These are phyloP conservation scores for Schoenoplectus triqueter DNA, from an alignment of 202 grass and related monocot species.

Conservation along the genomic window DNA sequence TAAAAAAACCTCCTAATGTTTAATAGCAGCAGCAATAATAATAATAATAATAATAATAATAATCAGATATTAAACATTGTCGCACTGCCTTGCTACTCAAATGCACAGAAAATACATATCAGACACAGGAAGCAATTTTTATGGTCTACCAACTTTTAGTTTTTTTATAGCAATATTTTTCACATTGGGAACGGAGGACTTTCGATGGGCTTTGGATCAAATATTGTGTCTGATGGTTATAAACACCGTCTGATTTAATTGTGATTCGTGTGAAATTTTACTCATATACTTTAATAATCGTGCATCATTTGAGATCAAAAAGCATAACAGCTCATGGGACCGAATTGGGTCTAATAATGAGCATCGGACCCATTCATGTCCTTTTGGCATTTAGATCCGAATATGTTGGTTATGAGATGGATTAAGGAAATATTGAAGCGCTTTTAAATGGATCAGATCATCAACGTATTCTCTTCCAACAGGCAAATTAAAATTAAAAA, in stretches of 20 bases:
- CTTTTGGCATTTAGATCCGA: not conserved
- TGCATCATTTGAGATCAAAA: too few species aligned
- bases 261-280: too few species aligned
- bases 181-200: too few species aligned
- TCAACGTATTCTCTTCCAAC: not conserved
- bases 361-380: too few species aligned
- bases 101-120: slow-evolving; percentile 1
- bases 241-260: too few species aligned
- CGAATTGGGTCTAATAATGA: too few species aligned
- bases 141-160: not conserved
- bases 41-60: not conserved
- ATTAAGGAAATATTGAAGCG: not conserved
- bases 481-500: not conserved
- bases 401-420: not conserved
- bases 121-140: not conserved
- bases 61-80: not conserved
- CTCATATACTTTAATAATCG: too few species aligned
- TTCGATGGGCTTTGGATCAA: too few species aligned
- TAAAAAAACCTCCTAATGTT: not conserved
- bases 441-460: not conserved
- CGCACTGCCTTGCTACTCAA: not conserved
- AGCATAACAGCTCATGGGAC: too few species aligned
- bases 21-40: not conserved
- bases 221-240: too few species aligned
- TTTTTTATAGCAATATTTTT: too few species aligned